These are phyloP conservation scores for Endothia cerciana DNA, from an alignment of 2,329 filamentous ascomycete species.

Conservation along the genomic window DNA sequence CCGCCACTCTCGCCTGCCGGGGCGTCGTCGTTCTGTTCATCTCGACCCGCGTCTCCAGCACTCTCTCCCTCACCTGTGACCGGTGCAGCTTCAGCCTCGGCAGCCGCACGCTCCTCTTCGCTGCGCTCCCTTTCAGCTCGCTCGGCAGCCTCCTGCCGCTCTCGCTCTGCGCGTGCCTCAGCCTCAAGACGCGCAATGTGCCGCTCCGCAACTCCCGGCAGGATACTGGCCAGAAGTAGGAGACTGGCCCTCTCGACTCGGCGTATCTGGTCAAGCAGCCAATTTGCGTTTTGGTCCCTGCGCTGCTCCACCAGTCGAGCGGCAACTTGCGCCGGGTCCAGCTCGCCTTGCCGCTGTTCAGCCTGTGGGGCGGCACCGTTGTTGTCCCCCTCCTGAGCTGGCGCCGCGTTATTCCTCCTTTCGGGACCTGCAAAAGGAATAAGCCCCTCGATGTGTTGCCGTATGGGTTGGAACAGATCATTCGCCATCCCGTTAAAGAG, in stretches of 20 bases:
- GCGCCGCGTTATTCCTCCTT: conserved; percentile 30
- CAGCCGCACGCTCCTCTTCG: conserved; percentile 35
- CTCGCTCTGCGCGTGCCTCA: conserved; percentile 50
- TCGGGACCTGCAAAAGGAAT: conserved; percentile 53
- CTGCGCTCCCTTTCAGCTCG: conserved; percentile 44
- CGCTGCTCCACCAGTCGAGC: conserved; percentile 57
- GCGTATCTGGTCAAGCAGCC: conserved; percentile 55
- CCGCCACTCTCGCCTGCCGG: neutral
- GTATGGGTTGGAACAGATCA: conserved; percentile 59
- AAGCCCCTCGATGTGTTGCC: conserved; percentile 62
- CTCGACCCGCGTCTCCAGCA: conserved; percentile 2
- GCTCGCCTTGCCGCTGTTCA: conserved; percentile 37
- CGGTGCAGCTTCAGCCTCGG: conserved; percentile 29
- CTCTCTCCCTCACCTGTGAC: neutral
- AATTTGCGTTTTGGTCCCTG: conserved; percentile 49
- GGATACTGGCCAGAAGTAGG: conserved; percentile 68
- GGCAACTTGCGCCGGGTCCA: conserved; percentile 55
- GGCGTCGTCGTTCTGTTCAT: neutral
- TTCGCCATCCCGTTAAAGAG: conserved; percentile 59
- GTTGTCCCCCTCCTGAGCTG: conserved; percentile 33
- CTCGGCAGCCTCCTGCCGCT: conserved; percentile 49
- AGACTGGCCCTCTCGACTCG: conserved; percentile 63
- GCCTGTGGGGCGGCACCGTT: conserved; percentile 35
- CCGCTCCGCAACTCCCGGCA: conserved; percentile 67
- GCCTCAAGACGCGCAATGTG: conserved; percentile 64